Evolutionary conservation across 2,329 filamentous ascomycete genomes (phyloP).

Genomic region (Cladosporium colombiae): DNA sequence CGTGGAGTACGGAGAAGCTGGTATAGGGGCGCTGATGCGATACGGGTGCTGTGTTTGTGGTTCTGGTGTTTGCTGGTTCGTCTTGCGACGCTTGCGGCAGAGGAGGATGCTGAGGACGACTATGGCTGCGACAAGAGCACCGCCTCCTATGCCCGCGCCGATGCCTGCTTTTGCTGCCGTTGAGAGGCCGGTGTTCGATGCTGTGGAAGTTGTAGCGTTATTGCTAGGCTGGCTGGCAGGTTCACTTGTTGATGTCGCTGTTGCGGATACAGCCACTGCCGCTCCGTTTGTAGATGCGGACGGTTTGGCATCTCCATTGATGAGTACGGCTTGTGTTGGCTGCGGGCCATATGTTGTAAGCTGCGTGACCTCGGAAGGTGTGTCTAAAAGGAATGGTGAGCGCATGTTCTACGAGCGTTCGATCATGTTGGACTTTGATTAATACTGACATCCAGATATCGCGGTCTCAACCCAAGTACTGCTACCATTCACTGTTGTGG

Average conservation of each 20-base stretch:
- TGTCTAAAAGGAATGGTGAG: slow-evolving; percentile 24
- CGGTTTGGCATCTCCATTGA: slow-evolving; percentile 25
- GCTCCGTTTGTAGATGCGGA: slow-evolving; percentile 25
- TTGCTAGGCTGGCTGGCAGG: slow-evolving; percentile 2
- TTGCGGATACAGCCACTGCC: slow-evolving; percentile 14
- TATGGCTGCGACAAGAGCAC: slow-evolving; percentile 25
- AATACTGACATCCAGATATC: slow-evolving; percentile 29
- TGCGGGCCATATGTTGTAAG: slow-evolving; percentile 28
- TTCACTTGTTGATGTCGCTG: slow-evolving; percentile 1
- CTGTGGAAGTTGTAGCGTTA: not conserved
- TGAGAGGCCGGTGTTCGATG: slow-evolving; percentile 22
- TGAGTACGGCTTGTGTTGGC: slow-evolving; percentile 25
- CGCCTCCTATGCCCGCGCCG: slow-evolving; percentile 26
- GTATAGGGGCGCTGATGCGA: slow-evolving; percentile 22
- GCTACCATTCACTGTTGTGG: slow-evolving; percentile 23
- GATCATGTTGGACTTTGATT: not conserved
- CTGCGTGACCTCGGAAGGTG: slow-evolving; percentile 26
- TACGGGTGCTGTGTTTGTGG: slow-evolving; percentile 2
- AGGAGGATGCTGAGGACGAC: slow-evolving; percentile 23
- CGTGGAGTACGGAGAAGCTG: slow-evolving; percentile 20
- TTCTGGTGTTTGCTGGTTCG: slow-evolving; percentile 14
- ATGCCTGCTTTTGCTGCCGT: slow-evolving; percentile 30
- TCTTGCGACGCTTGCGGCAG: slow-evolving; percentile 22
- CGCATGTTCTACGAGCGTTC: not conserved
- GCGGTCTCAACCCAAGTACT: slow-evolving; percentile 31